Evolutionary conservation across 2,329 filamentous ascomycete genomes (phyloP), one percentile per base, ranked within the genome.

Genomic region (Talaromyces sp.): DNA sequence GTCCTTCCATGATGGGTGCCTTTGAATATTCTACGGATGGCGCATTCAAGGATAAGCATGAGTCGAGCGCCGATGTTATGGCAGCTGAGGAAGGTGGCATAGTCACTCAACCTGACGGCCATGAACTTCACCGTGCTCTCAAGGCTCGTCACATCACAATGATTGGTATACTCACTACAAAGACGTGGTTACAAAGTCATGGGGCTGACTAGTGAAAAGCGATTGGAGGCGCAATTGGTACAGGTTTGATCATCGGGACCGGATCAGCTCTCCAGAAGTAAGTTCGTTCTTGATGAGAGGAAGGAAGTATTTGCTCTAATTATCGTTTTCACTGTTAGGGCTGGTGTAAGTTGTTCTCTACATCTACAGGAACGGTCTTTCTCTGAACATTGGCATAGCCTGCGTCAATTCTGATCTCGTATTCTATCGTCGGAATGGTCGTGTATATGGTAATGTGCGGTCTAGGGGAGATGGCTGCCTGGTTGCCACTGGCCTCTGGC

Each of bases 401-500:
- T 27, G 77, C 69, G 21, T 67, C 76, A 1, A 72, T 79, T 24
- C 67, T 79, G 43, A 78, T 79, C 49, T 76, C 75, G 8, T 79
- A 79, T 65, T 66, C 72, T 4, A 67, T 75, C 55, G 75, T 78
- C 46, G 77, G 77, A 53, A 75, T 79, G 53, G 68, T 95, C 61
- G 90, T 93, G 65, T 95, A 87, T 74, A 78, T 91, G 51, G 90
- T 95, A 67, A 92, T 95, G 89, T 87, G 86, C 60, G 88, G 85
- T 59, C 84, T 95, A 4, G 90, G 90, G 64, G 90, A 93, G 75
- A 95, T 95, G 89, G 89, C 90, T 9, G 84, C 90, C 57, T 95
- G 89, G 89, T 75, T 95, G 35, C 90, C 90, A 56, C 81, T 92
- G 68, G 84, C 86, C 58, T 86, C 88, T 71, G 90, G 90, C 66